phyloP scores from a whole-genome alignment of 169 alveolate genomes.

The Plasmodium inui region DNA sequence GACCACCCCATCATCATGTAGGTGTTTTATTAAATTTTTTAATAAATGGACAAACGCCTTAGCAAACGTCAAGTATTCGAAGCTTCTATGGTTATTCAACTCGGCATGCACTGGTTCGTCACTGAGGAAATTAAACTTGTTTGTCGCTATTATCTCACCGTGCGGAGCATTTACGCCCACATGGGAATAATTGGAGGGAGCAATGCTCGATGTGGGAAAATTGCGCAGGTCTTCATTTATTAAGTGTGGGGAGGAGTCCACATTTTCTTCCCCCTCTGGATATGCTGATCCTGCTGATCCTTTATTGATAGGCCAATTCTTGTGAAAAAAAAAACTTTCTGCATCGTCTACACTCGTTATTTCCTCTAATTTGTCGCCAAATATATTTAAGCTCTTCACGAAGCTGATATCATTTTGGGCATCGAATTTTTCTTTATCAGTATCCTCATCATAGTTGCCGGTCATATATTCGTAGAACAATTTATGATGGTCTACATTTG shows the following conservation, averaged over 20 bases:
- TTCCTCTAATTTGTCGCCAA: conserved; percentile 33
- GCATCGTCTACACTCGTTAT: background rate
- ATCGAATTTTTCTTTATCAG: background rate
- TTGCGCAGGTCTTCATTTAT: background rate
- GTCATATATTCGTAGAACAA: conserved; percentile 70
- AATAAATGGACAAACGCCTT: conserved; percentile 26
- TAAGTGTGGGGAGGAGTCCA: background rate
- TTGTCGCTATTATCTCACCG: background rate
- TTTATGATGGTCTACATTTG: conserved; percentile 9
- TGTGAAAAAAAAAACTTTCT: background rate
- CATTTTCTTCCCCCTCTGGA: background rate
- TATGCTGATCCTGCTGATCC: background rate
- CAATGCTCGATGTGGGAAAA: background rate
- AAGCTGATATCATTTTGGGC: background rate
- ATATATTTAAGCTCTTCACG: conserved; percentile 28
- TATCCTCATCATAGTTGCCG: background rate
- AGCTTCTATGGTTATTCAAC: background rate
- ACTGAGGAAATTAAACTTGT: background rate
- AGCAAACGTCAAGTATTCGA: background rate
- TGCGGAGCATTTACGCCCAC: background rate
- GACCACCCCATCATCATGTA: conserved; percentile 63
- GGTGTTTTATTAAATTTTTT: conserved; percentile 59
- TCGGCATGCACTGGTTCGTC: background rate
- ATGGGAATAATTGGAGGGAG: background rate
- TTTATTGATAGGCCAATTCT: background rate